phyloP scores from a whole-genome alignment of 2,329 filamentous ascomycete species.

The Aspergillus jensenii region DNA sequence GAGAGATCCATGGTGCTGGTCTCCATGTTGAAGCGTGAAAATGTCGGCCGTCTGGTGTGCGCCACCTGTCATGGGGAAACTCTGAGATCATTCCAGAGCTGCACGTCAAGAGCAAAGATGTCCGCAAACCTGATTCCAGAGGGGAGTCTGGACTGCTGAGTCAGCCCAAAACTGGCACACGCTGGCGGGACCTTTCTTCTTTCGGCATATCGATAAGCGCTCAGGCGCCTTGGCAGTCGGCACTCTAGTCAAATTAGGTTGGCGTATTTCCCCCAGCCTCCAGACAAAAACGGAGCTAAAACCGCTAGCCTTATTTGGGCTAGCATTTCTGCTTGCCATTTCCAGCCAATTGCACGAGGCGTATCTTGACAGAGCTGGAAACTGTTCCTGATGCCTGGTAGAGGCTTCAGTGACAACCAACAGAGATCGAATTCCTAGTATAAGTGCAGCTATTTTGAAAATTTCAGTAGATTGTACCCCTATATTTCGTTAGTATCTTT shows the following conservation, averaged over 20 bases:
- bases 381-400: background rate
- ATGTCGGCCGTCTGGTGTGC: slow-evolving; percentile 6
- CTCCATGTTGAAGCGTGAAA: slow-evolving; percentile 3
- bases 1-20: slow-evolving; percentile 34
- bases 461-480: background rate
- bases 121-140: slow-evolving; percentile 20
- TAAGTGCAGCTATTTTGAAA: background rate
- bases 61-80: slow-evolving; percentile 13
- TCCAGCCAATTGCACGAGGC: background rate
- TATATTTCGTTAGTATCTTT: no score
- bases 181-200: slow-evolving; percentile 18
- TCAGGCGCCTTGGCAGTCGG: slow-evolving; percentile 8
- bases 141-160: slow-evolving; percentile 27
- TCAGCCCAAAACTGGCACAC: slow-evolving; percentile 25
- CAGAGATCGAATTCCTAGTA: background rate
- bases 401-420: no score
- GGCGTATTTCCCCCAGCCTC: background rate
- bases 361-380: background rate
- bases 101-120: slow-evolving; percentile 13
- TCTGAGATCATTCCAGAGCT: background rate
- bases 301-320: background rate
- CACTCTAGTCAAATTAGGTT: slow-evolving; percentile 3
- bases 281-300: background rate
- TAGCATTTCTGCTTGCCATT: background rate
- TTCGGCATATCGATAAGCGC: slow-evolving; percentile 23